Evolutionary conservation across 352 stramenopile species (phyloP).

Genomic region (Salisapilia sapeloensis): DNA sequence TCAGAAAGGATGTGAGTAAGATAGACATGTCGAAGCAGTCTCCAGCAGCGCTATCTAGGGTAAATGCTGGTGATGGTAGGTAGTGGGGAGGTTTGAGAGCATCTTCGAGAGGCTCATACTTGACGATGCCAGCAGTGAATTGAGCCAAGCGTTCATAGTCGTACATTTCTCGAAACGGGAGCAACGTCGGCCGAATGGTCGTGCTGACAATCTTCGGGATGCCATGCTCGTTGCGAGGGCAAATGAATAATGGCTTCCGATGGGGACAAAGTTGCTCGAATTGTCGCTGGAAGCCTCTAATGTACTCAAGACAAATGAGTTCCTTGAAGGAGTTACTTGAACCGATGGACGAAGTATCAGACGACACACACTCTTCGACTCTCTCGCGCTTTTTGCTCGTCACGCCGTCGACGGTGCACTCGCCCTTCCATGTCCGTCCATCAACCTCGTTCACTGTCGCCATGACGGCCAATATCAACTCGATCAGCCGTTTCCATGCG

Average conservation of each 20-base stretch:
- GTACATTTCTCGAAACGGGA: slow-evolving; percentile 87
- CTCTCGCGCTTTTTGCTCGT: no score
- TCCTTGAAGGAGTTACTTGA: slow-evolving; percentile 76
- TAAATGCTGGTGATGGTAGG: slow-evolving; percentile 75
- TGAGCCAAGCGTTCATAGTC: slow-evolving; percentile 65
- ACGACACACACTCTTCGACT: no score
- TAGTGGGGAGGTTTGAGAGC: slow-evolving; percentile 47
- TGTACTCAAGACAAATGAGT: slow-evolving; percentile 88
- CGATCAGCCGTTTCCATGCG: no score
- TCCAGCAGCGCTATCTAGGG: slow-evolving; percentile 73
- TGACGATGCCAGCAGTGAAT: slow-evolving; percentile 83
- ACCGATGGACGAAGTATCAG: slow-evolving; percentile 7
- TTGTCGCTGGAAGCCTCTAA: slow-evolving; percentile 80
- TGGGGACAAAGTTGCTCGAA: slow-evolving; percentile 81
- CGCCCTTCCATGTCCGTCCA: no score
- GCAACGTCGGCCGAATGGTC: slow-evolving; percentile 83
- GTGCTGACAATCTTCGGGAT: slow-evolving; percentile 91
- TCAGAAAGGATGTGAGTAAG: slow-evolving; percentile 81
- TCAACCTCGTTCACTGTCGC: no score
- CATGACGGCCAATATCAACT: no score
- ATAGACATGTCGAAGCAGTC: slow-evolving; percentile 88
- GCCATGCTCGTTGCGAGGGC: slow-evolving; percentile 83
- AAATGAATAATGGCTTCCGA: slow-evolving; percentile 68
- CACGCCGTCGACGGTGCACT: no score
- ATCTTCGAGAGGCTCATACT: slow-evolving; percentile 89